A percentile compares a stretch with the other conserved stretches of the same genome.
These are phyloP conservation scores for Pseudopyricularia javanii DNA, from an alignment of 2,329 filamentous ascomycete genomes.

Conservation along the genomic window DNA sequence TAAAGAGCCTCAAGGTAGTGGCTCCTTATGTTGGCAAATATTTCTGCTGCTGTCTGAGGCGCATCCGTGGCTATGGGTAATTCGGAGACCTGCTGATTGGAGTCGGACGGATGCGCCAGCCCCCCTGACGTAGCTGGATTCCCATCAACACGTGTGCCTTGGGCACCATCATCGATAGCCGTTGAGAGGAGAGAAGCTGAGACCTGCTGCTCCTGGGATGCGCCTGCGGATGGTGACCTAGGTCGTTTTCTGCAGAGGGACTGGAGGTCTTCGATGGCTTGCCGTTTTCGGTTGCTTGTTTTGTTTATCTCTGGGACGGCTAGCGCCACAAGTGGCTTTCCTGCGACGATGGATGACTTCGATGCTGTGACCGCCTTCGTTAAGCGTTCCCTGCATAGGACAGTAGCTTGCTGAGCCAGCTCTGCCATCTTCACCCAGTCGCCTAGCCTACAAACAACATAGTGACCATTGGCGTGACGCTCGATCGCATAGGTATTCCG, in stretches of 20 bases:
- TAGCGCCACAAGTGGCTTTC: constrained; percentile 11
- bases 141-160: neutral
- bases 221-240: constrained; percentile 24
- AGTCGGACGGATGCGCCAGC: constrained; percentile 3
- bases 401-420: constrained; percentile 37
- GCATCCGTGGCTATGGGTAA: constrained; percentile 15
- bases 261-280: constrained; percentile 52
- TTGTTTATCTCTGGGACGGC: constrained; percentile 33
- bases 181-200: constrained; percentile 1
- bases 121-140: neutral
- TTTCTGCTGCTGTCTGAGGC: constrained; percentile 27
- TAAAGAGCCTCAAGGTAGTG: constrained; percentile 50
- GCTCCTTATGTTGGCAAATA: constrained; percentile 44
- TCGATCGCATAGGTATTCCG: constrained; percentile 51
- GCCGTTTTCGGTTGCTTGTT: constrained; percentile 39
- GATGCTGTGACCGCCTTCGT: neutral
- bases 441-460: constrained; percentile 56
- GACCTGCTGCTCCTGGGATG: constrained; percentile 5
- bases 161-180: neutral
- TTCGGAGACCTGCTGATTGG: constrained; percentile 10
- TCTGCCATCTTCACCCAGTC: constrained; percentile 50
- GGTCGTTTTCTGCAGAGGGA: constrained; percentile 43
- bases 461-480: constrained; percentile 46
- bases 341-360: neutral
- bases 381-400: constrained; percentile 22